Percentiles rank a stretch among this genome's conserved stretches.
These are phyloP conservation scores for Aspergillus puulaauensis DNA, from an alignment of 2,329 filamentous ascomycete genomes.

Conservation along the genomic window DNA sequence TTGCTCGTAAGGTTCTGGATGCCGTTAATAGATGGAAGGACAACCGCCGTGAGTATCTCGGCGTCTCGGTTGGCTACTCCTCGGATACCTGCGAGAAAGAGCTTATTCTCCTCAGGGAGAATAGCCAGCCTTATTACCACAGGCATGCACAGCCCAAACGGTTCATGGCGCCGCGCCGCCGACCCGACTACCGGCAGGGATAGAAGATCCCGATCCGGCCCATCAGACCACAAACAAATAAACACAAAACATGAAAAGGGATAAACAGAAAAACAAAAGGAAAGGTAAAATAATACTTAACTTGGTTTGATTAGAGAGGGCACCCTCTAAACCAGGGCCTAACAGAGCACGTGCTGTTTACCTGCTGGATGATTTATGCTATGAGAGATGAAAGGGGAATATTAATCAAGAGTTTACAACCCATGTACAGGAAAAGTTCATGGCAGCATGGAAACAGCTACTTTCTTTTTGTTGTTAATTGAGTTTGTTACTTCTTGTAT, in stretches of 20 bases:
- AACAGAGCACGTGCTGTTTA: too few relatives aligned
- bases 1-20: conserved; percentile 35
- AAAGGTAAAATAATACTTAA: not conserved
- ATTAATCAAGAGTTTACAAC: not conserved
- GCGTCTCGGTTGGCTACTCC: conserved; percentile 37
- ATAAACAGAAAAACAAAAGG: not conserved
- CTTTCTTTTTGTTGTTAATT: not conserved
- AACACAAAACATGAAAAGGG: not conserved
- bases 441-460: not conserved
- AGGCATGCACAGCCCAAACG: not conserved
- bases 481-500: not conserved
- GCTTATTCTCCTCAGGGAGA: conserved; percentile 29
- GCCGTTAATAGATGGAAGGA: conserved; percentile 31
- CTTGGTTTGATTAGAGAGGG: too few relatives aligned
- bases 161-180: not conserved
- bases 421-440: not conserved
- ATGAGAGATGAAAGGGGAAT: not conserved
- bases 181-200: not conserved
- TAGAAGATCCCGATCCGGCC: not conserved
- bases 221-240: not conserved
- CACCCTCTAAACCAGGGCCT: too few relatives aligned
- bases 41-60: conserved; percentile 29
- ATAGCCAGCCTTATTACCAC: not conserved
- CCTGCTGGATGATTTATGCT: not conserved
- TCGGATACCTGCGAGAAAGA: conserved; percentile 43